Percentiles rank a stretch among this genome's conserved stretches.
Conservation (phyloP, 2,329 filamentous ascomycete genomes). For the Fusarium praegraminearum region DNA sequence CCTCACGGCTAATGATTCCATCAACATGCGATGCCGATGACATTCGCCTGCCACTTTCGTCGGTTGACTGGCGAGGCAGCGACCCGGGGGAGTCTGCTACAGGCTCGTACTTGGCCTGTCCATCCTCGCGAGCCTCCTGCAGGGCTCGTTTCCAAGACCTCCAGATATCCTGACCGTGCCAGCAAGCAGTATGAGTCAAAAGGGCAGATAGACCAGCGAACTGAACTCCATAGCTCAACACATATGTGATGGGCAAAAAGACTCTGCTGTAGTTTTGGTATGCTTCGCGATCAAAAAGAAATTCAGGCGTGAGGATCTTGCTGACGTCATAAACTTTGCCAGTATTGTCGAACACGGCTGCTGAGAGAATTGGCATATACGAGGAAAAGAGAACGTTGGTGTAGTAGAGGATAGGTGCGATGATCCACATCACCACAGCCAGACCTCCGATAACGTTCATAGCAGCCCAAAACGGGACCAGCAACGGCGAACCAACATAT, state of each 20-base stretch:
- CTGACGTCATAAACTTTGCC: constrained; percentile 84
- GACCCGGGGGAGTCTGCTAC: constrained; percentile 52
- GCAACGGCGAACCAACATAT: constrained; percentile 84
- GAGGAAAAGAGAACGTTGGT: constrained; percentile 82
- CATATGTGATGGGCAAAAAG: constrained; percentile 88
- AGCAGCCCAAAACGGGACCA: constrained; percentile 88
- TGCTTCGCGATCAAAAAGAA: constrained; percentile 80
- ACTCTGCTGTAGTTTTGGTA: constrained; percentile 87
- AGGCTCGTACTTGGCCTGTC: constrained; percentile 65
- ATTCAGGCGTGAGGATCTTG: constrained; percentile 81
- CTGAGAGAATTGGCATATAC: constrained; percentile 88
- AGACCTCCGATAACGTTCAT: constrained; percentile 86
- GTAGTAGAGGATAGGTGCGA: constrained; percentile 85
- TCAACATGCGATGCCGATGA: constrained; percentile 60
- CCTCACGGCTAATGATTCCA: constrained; percentile 75
- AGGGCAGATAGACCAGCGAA: constrained; percentile 85
- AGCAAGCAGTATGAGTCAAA: constrained; percentile 83
- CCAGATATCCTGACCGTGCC: constrained; percentile 87
- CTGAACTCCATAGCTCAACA: constrained; percentile 86
- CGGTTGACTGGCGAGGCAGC: constrained; percentile 33
- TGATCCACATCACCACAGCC: constrained; percentile 85
- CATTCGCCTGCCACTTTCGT: constrained; percentile 38
- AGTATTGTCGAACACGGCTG: constrained; percentile 86
- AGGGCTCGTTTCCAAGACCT: constrained; percentile 78
- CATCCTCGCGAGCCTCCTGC: constrained; percentile 68